Evolutionary conservation across 2,329 filamentous ascomycete species (phyloP).

Genomic region (Tolypocladium pustulatum): DNA sequence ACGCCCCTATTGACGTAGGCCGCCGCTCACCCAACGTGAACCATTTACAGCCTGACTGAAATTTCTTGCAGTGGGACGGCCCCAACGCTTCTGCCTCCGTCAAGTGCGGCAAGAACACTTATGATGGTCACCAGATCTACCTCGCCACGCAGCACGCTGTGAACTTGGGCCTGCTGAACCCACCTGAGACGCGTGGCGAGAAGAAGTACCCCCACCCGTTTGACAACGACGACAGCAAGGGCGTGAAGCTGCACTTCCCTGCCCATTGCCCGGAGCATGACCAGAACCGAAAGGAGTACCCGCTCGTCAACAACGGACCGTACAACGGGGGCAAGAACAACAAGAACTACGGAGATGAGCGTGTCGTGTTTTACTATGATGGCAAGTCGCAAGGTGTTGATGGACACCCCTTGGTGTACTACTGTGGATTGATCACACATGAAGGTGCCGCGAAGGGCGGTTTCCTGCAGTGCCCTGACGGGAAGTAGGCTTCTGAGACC

Average conservation of each 20-base stretch:
- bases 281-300: background rate
- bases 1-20: background rate
- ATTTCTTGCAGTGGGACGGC: background rate
- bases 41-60: background rate
- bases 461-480: background rate
- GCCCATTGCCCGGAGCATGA: background rate
- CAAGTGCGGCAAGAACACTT: background rate
- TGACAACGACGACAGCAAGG: background rate
- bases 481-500: background rate
- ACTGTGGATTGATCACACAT: background rate
- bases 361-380: background rate
- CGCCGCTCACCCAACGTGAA: too few relatives aligned
- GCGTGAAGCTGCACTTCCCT: background rate
- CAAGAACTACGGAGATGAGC: background rate
- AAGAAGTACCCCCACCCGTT: background rate
- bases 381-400: background rate
- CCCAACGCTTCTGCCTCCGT: background rate
- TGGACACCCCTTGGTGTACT: background rate
- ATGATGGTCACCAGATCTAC: background rate
- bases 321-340: slow-evolving; percentile 1
- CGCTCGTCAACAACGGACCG: background rate
- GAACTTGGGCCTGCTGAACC: background rate
- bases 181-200: background rate
- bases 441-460: background rate
- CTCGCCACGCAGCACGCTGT: background rate